A percentile compares a stretch with the other conserved stretches of the same genome.
Conservation (phyloP, 768 basidiomycete species). For the Pleurotus djamor region DNA sequence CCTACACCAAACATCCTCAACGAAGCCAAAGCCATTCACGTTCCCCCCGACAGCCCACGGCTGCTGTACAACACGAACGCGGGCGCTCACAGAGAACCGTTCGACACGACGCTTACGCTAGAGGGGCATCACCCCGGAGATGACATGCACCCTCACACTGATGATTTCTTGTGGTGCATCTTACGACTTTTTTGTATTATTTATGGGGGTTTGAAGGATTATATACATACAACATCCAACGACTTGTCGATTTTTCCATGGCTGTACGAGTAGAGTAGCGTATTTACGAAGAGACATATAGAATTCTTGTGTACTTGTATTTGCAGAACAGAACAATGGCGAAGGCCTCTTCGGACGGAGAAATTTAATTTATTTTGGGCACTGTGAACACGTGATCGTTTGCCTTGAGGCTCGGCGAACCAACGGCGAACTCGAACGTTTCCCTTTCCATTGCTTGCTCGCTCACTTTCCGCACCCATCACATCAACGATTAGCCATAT, state of each 20-base stretch:
- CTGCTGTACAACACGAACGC: slow-evolving; percentile 4
- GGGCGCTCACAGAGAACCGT: slow-evolving; percentile 3
- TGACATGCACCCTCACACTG: no score
- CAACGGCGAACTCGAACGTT: no score
- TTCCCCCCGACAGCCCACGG: slow-evolving; percentile 3
- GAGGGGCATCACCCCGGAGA: slow-evolving; percentile 7
- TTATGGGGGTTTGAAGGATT: no score
- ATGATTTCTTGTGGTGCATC: neutral
- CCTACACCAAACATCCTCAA: neutral
- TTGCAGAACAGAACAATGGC: no score
- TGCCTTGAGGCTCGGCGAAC: slow-evolving; percentile 2
- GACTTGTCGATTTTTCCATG: neutral
- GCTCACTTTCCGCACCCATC: neutral
- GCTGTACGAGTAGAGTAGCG: neutral
- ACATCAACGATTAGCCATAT: neutral
- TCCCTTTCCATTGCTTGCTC: neutral
- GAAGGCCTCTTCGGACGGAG: neutral
- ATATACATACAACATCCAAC: no score
- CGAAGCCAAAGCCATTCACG: neutral
- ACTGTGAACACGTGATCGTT: neutral
- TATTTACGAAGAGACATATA: neutral
- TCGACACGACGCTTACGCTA: slow-evolving; percentile 3
- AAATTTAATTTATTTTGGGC: neutral
- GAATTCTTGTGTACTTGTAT: no score
- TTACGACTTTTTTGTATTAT: no score